phyloP scores from a whole-genome alignment of 352 stramenopile genomes.

The Phytopythium mirpurense region DNA sequence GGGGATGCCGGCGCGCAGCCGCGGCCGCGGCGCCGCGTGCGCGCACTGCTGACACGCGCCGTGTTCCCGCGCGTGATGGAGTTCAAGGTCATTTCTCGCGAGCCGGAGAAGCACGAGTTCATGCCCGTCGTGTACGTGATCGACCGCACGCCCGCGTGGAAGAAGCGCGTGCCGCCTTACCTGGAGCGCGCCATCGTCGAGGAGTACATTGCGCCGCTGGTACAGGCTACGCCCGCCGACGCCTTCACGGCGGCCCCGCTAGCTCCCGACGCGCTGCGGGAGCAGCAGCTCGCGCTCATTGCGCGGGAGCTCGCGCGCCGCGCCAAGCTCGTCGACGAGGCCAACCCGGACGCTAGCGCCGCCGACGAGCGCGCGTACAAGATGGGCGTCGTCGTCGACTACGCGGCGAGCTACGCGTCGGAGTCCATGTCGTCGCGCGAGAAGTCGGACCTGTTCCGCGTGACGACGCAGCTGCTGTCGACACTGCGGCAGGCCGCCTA shows the following conservation, averaged over 20 bases:
- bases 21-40: slow-evolving; percentile 10
- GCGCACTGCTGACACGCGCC: slow-evolving; percentile 27
- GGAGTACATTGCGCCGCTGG: slow-evolving; percentile 54
- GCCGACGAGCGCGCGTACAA: slow-evolving; percentile 56
- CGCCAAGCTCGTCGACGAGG: slow-evolving; percentile 42
- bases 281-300: slow-evolving; percentile 20
- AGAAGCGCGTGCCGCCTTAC: slow-evolving; percentile 33
- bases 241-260: slow-evolving; percentile 3
- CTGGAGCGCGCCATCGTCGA: slow-evolving; percentile 51
- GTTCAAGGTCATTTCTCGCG: slow-evolving; percentile 72
- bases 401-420: slow-evolving; percentile 6
- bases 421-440: slow-evolving; percentile 16
- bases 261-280: not conserved
- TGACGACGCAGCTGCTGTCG: slow-evolving; percentile 44
- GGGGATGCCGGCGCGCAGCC: slow-evolving; percentile 10
- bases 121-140: slow-evolving; percentile 73
- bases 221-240: slow-evolving; percentile 10
- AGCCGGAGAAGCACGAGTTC: slow-evolving; percentile 73
- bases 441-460: slow-evolving; percentile 44
- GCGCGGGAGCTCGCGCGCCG: slow-evolving; percentile 28
- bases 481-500: slow-evolving; percentile 35
- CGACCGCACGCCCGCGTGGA: slow-evolving; percentile 49
- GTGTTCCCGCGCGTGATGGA: slow-evolving; percentile 65
- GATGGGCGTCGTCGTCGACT: slow-evolving; percentile 57
- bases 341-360: slow-evolving; percentile 19